Evolutionary conservation across 306 rosid genomes (phyloP).

Genomic region (Rubus parviflorus): DNA sequence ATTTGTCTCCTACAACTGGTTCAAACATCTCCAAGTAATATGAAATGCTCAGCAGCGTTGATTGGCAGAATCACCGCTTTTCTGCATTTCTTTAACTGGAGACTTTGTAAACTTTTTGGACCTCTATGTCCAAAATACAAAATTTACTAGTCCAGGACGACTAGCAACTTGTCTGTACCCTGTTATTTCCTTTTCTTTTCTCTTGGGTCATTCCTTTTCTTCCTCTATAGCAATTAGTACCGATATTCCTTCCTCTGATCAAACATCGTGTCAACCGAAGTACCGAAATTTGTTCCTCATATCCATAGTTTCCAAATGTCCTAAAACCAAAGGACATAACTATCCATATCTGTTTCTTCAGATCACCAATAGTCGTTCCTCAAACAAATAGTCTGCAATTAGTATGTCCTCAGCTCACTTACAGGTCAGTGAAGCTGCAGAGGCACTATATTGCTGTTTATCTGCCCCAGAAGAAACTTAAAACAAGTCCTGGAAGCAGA

Average conservation of each 20-base stretch:
- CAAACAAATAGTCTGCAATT: background rate
- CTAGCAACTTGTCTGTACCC: background rate
- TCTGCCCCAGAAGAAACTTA: background rate
- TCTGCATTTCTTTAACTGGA: slow-evolving; percentile 27
- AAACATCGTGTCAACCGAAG: background rate
- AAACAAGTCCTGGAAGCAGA: slow-evolving; percentile 1
- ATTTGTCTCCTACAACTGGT: slow-evolving; percentile 4
- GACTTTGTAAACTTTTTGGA: slow-evolving; percentile 1
- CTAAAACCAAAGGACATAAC: background rate
- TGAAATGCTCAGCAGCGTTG: slow-evolving; percentile 3
- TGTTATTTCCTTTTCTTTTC: background rate
- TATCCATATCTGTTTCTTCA: background rate
- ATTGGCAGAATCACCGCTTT: background rate
- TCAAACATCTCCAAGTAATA: slow-evolving; percentile 9
- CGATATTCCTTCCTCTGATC: background rate
- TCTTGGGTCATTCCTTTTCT: background rate
- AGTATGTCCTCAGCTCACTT: background rate
- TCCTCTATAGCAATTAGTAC: slow-evolving; percentile 24
- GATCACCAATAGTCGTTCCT: background rate
- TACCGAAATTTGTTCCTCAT: background rate
- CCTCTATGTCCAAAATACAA: too few species aligned
- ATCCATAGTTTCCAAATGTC: background rate
- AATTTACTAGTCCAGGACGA: background rate
- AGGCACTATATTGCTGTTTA: background rate
- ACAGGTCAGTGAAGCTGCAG: slow-evolving; percentile 39